phyloP scores from a whole-genome alignment of 2,329 filamentous ascomycete species.

The Dryadomyces quercus-mongolicae region DNA sequence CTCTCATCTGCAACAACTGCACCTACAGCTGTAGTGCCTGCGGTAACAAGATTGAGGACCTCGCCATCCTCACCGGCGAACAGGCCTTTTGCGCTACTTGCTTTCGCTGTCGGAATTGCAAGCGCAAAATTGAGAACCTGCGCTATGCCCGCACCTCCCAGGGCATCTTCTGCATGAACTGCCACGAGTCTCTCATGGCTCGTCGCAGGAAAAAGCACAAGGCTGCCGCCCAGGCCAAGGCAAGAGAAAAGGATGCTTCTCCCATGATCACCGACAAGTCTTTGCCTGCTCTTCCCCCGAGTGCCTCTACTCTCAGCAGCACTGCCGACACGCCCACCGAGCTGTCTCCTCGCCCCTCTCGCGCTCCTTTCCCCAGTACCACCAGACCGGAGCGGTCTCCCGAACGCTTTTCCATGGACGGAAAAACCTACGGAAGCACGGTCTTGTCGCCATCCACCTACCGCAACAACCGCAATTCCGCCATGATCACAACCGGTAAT shows the following conservation, averaged over 20 bases:
- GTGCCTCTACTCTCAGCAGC: slow-evolving; percentile 37
- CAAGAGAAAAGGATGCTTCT: slow-evolving; percentile 49
- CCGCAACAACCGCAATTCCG: slow-evolving; percentile 63
- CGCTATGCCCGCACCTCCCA: slow-evolving; percentile 95
- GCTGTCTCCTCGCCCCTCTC: slow-evolving; percentile 52
- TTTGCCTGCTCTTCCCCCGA: slow-evolving; percentile 77
- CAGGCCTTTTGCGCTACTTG: slow-evolving; percentile 96
- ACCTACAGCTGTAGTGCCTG: slow-evolving; percentile 98
- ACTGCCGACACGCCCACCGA: slow-evolving; percentile 57
- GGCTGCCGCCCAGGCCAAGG: slow-evolving; percentile 47
- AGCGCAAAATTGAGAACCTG: slow-evolving; percentile 96
- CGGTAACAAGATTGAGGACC: slow-evolving; percentile 93
- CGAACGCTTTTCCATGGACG: slow-evolving; percentile 31
- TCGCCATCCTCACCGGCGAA: slow-evolving; percentile 93
- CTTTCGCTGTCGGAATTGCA: slow-evolving; percentile 96
- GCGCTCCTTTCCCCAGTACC: slow-evolving; percentile 35
- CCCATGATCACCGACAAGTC: slow-evolving; percentile 79
- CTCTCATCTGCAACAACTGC: slow-evolving; percentile 97
- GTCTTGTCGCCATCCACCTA: slow-evolving; percentile 67
- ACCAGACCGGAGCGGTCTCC: slow-evolving; percentile 41
- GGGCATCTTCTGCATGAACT: slow-evolving; percentile 98
- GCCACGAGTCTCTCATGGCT: slow-evolving; percentile 93
- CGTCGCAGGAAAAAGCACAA: slow-evolving; percentile 78
- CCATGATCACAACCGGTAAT: slow-evolving; percentile 34
- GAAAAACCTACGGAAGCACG: neutral